Evolutionary conservation across 495 filamentous ascomycete species (phyloP), one percentile per base, ranked within the genome.

Genomic region (Penicillium alfredii): DNA sequence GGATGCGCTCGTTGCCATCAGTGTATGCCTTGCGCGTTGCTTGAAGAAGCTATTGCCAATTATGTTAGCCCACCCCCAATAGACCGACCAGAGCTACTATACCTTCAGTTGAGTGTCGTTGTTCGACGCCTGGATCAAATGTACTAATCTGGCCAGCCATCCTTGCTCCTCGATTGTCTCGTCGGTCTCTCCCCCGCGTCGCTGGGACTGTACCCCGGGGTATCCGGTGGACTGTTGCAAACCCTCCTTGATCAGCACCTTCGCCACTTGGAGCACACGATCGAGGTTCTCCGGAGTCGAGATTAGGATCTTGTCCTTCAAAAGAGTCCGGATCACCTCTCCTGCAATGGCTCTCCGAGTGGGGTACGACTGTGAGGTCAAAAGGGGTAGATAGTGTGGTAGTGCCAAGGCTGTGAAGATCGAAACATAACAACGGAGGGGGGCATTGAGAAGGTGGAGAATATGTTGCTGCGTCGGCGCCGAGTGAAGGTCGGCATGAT

Each of bases 151-250:
- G 26, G 93, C 92, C 31, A 98, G 68, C 83, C 88, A 94, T 22
- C 92, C 92, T 71, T 98, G 92, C 61, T 97, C 92, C 60, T 96
- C 89, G 42, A 97, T 78, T 0, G 90, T 96, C 61, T 98, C 92
- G 25, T 97, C 93, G 1, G 93, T 96, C 46, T 93, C 83, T 30
- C 57, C 71, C 39, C 66, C 82, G 53, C 73, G 82, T 61, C 63
- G 64, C 35, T 80, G 76, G 2, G 74, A 55, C 33, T 84, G 81
- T 17, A 81, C 74, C 4, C 86, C 87, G 8, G 88, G 84, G 51
- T 94, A 94, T 16, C 86, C 86, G 27, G 74, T 73, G 10, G 86
- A 80, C 37, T 89, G 81, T 45, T 94, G 90, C 10, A 80, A 77
- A 5, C 90, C 92, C 59, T 97, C 93, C 40, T 83, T 90, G 51